A percentile compares a stretch with the other conserved stretches of the same genome.
Evolutionary conservation across 192 early-diverging fungal species (phyloP).

Genomic region (Gaertneriomyces sp.): DNA sequence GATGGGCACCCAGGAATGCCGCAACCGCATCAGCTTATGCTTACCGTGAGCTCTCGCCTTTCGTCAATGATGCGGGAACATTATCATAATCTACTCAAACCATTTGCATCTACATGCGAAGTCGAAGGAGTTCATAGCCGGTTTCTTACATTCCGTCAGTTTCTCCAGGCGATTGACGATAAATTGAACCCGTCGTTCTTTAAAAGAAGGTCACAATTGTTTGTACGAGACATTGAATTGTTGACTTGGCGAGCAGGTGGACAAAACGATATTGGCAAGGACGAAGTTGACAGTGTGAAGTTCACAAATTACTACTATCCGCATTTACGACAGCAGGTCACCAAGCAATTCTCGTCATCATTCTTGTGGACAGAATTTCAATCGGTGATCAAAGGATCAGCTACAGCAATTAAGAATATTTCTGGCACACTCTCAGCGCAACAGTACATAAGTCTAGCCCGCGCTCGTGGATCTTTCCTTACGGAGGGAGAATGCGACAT

Average conservation of each 20-base stretch:
- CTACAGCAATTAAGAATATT: background rate
- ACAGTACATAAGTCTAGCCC: background rate
- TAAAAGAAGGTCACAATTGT: background rate
- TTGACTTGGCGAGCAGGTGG: background rate
- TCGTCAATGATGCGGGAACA: constrained; percentile 2
- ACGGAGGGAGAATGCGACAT: background rate
- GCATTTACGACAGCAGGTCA: background rate
- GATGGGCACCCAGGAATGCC: too few species aligned
- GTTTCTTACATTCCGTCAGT: background rate
- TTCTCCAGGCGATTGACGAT: background rate
- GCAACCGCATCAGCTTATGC: constrained; percentile 6
- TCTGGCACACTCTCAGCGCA: background rate
- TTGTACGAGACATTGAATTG: background rate
- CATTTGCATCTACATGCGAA: background rate
- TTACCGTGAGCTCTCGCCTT: constrained; percentile 5
- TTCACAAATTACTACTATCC: constrained; percentile 1
- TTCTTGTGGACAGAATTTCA: constrained; percentile 11
- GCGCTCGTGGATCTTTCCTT: background rate
- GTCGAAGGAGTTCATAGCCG: background rate
- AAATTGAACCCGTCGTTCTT: background rate
- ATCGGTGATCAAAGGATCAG: constrained; percentile 3
- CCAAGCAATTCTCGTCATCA: background rate
- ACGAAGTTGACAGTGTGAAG: background rate
- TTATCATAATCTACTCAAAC: background rate
- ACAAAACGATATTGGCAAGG: background rate